These are phyloP conservation scores for Sporodiniella umbellata DNA, from an alignment of 371 early-diverging fungal genomes.

Conservation along the genomic window DNA sequence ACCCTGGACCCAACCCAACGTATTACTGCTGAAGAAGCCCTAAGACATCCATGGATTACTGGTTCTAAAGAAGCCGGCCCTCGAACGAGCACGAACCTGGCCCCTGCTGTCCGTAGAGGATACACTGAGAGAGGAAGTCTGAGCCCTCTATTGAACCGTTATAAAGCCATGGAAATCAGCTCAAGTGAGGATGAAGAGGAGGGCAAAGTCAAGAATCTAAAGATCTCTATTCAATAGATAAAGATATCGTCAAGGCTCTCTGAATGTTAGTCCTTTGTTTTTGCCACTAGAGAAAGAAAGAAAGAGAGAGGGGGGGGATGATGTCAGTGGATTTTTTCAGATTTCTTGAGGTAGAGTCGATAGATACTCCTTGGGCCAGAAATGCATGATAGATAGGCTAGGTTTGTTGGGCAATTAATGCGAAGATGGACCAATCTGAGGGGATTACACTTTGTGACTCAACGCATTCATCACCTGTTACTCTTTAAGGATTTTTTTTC, in stretches of 20 bases:
- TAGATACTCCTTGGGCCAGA: no score
- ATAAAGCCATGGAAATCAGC: neutral
- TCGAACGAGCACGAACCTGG: slow-evolving; percentile 27
- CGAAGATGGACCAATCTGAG: neutral
- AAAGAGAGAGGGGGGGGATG: no score
- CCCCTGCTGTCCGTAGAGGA: slow-evolving; percentile 18
- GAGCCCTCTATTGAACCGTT: neutral
- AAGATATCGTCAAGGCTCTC: no score
- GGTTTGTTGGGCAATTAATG: neutral
- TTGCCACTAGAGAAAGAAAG: no score
- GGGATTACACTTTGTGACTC: slow-evolving; percentile 3
- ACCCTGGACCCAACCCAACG: slow-evolving; percentile 69
- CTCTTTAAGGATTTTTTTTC: neutral
- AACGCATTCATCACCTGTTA: neutral
- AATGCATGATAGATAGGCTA: no score
- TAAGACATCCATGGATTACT: slow-evolving; percentile 74
- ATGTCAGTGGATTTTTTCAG: no score
- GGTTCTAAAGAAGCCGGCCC: slow-evolving; percentile 22
- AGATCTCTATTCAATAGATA: neutral
- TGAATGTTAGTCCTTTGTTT: no score
- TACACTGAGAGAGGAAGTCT: slow-evolving; percentile 17
- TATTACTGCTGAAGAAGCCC: slow-evolving; percentile 71
- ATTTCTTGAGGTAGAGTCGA: no score
- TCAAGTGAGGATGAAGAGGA: neutral
- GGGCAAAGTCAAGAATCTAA: neutral